These are phyloP conservation scores for Lepiota brunneoincarnata DNA, from an alignment of 768 basidiomycete species.

Conservation along the genomic window DNA sequence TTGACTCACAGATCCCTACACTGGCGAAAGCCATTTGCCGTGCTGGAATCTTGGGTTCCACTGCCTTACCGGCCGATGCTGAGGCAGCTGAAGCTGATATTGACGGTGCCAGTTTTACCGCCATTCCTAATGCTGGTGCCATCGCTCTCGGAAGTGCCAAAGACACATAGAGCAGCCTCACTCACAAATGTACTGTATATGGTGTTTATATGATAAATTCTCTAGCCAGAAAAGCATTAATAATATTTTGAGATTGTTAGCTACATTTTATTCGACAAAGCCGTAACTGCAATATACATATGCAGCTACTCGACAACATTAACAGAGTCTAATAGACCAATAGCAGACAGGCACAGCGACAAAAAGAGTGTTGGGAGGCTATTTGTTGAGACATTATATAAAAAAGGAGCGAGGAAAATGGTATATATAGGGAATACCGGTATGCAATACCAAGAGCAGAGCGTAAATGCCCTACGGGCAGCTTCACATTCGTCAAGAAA, in stretches of 20 bases:
- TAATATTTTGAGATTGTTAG: too few species aligned
- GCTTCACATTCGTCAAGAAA: background rate
- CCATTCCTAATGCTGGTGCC: constrained; percentile 54
- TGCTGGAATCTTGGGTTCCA: constrained; percentile 55
- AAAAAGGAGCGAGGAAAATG: too few species aligned
- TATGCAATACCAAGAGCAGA: too few species aligned
- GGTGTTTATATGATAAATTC: too few species aligned
- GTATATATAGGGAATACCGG: too few species aligned
- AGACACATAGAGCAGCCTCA: constrained; percentile 9
- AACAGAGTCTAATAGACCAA: background rate
- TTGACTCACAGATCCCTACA: constrained; percentile 38
- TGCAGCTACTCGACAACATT: background rate
- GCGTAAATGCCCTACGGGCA: too few species aligned
- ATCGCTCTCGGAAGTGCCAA: constrained; percentile 34
- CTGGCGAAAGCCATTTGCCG: constrained; percentile 53
- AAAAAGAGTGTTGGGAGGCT: too few species aligned
- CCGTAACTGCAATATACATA: background rate
- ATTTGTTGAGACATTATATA: too few species aligned
- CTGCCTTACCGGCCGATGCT: constrained; percentile 41
- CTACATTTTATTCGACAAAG: background rate
- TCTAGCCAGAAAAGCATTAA: background rate
- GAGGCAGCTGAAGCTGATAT: constrained; percentile 38
- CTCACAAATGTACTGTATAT: too few species aligned
- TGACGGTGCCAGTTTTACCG: constrained; percentile 42
- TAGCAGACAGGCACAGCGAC: background rate